Percentiles rank a stretch among this genome's conserved stretches.
phyloP scores from a whole-genome alignment of 805 yeast genomes.

The Pichia sporocuriosa region DNA sequence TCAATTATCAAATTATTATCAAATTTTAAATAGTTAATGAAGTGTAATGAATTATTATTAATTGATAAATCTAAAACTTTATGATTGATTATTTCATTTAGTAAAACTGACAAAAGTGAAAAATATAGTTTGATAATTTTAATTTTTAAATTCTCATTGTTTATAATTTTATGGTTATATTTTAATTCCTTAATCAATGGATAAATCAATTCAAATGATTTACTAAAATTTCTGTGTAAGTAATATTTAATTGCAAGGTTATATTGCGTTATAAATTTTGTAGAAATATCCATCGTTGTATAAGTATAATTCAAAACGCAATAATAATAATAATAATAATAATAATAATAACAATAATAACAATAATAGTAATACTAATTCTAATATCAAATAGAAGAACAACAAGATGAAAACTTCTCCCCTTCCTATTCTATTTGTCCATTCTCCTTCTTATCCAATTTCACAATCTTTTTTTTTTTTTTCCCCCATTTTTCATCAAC shows the following conservation, averaged over 20 bases:
- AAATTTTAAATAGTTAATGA: not conserved
- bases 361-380: too few species aligned
- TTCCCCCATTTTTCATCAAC: too few species aligned
- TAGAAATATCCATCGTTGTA: not conserved
- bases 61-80: not conserved
- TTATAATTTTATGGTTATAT: conserved; percentile 5
- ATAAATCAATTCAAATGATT: conserved; percentile 23
- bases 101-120: not conserved
- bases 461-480: too few species aligned
- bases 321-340: too few species aligned
- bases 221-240: conserved; percentile 28
- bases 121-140: conserved; percentile 21
- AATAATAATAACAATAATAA: too few species aligned
- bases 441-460: too few species aligned
- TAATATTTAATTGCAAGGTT: conserved; percentile 38
- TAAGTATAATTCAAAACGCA: too few species aligned
- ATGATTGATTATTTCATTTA: not conserved
- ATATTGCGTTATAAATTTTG: conserved; percentile 22
- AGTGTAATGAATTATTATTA: not conserved
- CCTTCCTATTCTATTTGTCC: too few species aligned
- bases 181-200: conserved; percentile 18
- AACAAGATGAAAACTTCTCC: too few species aligned
- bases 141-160: conserved; percentile 11
- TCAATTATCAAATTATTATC: too few species aligned
- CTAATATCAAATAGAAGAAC: too few species aligned